Conservation (phyloP, 768 basidiomycete species). For the Peribolospora kevripleyi region DNA sequence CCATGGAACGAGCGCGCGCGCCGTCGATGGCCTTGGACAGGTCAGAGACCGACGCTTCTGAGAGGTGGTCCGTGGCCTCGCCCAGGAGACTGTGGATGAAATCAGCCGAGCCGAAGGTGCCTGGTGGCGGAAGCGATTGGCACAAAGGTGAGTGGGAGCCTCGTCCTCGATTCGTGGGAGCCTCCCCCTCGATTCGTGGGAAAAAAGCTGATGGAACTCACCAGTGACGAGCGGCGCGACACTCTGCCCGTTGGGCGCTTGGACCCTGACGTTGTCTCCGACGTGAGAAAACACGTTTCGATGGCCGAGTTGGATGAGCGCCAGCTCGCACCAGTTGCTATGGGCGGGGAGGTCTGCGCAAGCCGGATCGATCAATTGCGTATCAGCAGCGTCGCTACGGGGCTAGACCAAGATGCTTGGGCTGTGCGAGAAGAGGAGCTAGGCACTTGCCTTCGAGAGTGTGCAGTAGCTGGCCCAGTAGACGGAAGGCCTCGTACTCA, state of each 20-base stretch:
- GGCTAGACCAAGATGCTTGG: not conserved
- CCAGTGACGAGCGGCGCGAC: slow-evolving; percentile 53
- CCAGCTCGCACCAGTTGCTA: slow-evolving; percentile 50
- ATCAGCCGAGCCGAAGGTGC: not conserved
- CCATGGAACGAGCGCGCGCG: slow-evolving; percentile 24
- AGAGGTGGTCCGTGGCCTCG: slow-evolving; percentile 30
- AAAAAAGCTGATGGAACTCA: slow-evolving; percentile 30
- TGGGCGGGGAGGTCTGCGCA: slow-evolving; percentile 66
- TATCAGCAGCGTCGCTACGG: not conserved
- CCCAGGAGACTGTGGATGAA: slow-evolving; percentile 13
- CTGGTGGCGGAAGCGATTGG: not conserved
- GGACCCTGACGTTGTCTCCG: slow-evolving; percentile 49
- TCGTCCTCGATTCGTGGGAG: too few relatives aligned
- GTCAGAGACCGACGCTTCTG: slow-evolving; percentile 60
- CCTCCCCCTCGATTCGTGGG: too few relatives aligned
- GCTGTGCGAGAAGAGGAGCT: not conserved
- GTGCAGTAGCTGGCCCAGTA: slow-evolving; percentile 35
- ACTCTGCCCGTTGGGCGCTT: slow-evolving; percentile 44
- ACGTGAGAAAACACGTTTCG: slow-evolving; percentile 61
- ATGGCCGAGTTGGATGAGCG: slow-evolving; percentile 49
- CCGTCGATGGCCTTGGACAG: slow-evolving; percentile 51
- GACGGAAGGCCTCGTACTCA: slow-evolving; percentile 32
- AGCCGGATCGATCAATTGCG: slow-evolving; percentile 13
- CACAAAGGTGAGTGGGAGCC: too few relatives aligned
- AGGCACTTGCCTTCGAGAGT: slow-evolving; percentile 3